phyloP scores from a whole-genome alignment of 2,329 filamentous ascomycete genomes.

The Grosmannia penicillata region DNA sequence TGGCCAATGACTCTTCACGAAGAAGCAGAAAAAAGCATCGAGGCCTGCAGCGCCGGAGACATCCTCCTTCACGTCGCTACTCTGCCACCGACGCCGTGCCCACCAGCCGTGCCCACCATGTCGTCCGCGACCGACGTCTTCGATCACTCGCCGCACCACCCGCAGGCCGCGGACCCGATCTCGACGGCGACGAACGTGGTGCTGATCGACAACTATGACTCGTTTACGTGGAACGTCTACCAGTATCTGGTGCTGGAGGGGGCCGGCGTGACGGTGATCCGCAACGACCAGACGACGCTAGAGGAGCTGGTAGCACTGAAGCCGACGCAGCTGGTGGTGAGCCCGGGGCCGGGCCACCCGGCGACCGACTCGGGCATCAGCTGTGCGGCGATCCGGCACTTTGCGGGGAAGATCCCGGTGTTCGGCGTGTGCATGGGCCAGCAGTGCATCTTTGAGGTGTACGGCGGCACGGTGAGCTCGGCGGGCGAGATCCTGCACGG shows the following conservation, averaged over 20 bases:
- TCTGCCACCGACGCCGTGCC: too few relatives aligned
- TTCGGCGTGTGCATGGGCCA: conserved; percentile 99
- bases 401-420: conserved; percentile 86
- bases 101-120: conserved; percentile 22
- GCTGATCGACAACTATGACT: conserved; percentile 98
- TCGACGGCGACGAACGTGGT: conserved; percentile 78
- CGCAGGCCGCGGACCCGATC: conserved; percentile 56
- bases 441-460: conserved; percentile 94
- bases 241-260: conserved; percentile 97
- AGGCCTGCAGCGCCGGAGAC: too few relatives aligned
- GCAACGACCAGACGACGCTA: conserved; percentile 83
- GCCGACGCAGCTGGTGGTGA: conserved; percentile 88
- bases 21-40: too few relatives aligned
- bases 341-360: conserved; percentile 89
- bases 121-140: conserved; percentile 30
- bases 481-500: conserved; percentile 95
- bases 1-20: too few relatives aligned
- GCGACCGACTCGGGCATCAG: conserved; percentile 84
- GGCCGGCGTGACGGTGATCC: conserved; percentile 73
- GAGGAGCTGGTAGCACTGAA: conserved; percentile 70
- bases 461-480: conserved; percentile 79
- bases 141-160: conserved; percentile 81
- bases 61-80: too few relatives aligned
- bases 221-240: conserved; percentile 98
- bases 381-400: conserved; percentile 79